Evolutionary conservation across 163 green algal genomes (phyloP), one percentile per base, ranked within the genome.

Genomic region (Scenedesmus sp.): DNA sequence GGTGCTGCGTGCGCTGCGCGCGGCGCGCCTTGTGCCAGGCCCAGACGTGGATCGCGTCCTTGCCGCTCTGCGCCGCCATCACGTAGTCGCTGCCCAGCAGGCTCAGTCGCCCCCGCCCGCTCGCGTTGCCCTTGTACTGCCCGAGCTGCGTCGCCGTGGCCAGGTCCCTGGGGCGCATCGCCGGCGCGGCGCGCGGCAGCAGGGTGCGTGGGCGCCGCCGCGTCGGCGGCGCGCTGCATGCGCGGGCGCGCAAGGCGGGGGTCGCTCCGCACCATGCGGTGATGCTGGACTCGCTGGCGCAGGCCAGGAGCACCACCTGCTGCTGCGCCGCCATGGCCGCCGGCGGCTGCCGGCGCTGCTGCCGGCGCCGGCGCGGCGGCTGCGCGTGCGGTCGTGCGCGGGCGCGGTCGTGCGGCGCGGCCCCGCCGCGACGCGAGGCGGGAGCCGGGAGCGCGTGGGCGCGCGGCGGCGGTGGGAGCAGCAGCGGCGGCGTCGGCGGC

Each of bases 1-100:
- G 33, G 42, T 31, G 39, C 24, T 48, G 26, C 14, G 3, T 20
- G 26, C 9, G 29, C 42, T 56, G n/a, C 24, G 26, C 20, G 0
- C 14, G 20, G 20, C 75, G 1, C 74, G 93, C 91, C 85, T 92
- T 93, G 65, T 93, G 82, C 91, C 89, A 96, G 0, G 87, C 84
- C 89, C 89, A 96, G 70, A 91, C 87, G 60, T 95, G 90, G 7
- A 97, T 36, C 1, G 82, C 77, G 20, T 86, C 81, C 60, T 91
- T 92, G 31, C 48, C 66, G 31, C 34, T 60, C 75, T 95, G 91
- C 2, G 77, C 80, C 20, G 84, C 73, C 26, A 86, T 75, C 2
- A 94, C 50, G 70, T 92, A 92, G 75, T 92, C 89, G 2, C 50
- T 53, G 0, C 91, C 91, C 13, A 94, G 33, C 6, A 34, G 50